These are phyloP conservation scores for Fraxinus anomala DNA, from an alignment of 257 asterid species.

Conservation along the genomic window DNA sequence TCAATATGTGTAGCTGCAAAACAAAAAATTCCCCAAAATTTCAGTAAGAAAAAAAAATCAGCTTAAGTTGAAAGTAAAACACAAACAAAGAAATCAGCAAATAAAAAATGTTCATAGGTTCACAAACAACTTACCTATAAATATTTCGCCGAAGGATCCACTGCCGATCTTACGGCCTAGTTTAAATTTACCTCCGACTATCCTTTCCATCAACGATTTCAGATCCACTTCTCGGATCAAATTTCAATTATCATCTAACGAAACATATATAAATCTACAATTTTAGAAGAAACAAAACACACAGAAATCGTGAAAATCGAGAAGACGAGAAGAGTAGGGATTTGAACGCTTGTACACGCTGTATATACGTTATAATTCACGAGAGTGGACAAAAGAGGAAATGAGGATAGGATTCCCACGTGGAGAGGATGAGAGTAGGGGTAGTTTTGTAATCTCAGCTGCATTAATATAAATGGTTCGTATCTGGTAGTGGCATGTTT, in stretches of 20 bases:
- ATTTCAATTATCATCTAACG: conserved; percentile 40
- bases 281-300: conserved; percentile 5
- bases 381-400: conserved; percentile 41
- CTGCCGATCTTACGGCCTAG: conserved; percentile 98
- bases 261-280: conserved; percentile 20
- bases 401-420: conserved; percentile 38
- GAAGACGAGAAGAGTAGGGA: conserved; percentile 24
- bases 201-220: conserved; percentile 61
- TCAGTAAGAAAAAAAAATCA: not conserved
- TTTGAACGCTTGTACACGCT: conserved; percentile 41
- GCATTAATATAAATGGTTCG: not conserved
- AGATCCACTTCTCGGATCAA: conserved; percentile 37
- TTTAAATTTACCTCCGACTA: conserved; percentile 86
- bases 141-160: conserved; percentile 95
- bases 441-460: conserved; percentile 30
- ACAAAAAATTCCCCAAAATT: not conserved
- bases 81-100: not conserved
- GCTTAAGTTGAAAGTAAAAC: not conserved
- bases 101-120: not conserved
- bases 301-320: conserved; percentile 24
- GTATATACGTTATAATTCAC: conserved; percentile 26
- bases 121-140: conserved; percentile 56
- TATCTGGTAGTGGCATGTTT: no score
- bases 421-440: conserved; percentile 30
- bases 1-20: conserved; percentile 89